A percentile compares a stretch with the other conserved stretches of the same genome.
Conservation (phyloP, 352 stramenopile genomes). For the Globisporangium radiosum region DNA sequence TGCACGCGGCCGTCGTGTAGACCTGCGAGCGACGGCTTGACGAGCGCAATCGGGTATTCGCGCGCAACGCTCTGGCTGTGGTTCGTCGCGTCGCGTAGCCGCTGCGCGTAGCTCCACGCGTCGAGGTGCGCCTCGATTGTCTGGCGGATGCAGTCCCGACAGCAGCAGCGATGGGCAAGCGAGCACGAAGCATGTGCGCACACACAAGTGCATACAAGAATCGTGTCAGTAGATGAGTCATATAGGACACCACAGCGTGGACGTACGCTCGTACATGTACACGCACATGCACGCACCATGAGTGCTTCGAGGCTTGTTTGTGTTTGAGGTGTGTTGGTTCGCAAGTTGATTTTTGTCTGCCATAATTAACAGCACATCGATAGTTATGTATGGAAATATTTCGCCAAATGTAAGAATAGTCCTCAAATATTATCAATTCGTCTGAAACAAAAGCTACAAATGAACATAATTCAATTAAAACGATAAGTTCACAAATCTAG, state of each 20-base stretch:
- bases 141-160: no score
- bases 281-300: not conserved
- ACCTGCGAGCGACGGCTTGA: conserved; percentile 10
- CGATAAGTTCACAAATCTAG: no score
- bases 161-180: no score
- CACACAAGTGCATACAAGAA: not conserved
- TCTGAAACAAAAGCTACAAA: no score
- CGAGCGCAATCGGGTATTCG: conserved; percentile 39
- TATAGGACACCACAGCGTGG: not conserved
- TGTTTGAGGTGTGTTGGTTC: no score
- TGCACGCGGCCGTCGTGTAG: not conserved
- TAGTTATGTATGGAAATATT: no score
- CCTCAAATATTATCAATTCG: not conserved
- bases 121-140: conserved; percentile 21
- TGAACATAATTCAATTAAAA: no score
- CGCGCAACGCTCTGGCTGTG: conserved; percentile 39
- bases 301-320: not conserved
- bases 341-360: no score
- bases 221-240: not conserved
- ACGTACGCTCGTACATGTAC: not conserved
- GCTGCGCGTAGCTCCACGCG: conserved; percentile 39
- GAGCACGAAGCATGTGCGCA: no score
- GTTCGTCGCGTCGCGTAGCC: conserved; percentile 33
- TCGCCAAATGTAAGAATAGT: no score
- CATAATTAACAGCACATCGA: no score